These are phyloP conservation scores for Pseudonitzschia pungens DNA, from an alignment of 108 stramenopile genomes.

Conservation along the genomic window DNA sequence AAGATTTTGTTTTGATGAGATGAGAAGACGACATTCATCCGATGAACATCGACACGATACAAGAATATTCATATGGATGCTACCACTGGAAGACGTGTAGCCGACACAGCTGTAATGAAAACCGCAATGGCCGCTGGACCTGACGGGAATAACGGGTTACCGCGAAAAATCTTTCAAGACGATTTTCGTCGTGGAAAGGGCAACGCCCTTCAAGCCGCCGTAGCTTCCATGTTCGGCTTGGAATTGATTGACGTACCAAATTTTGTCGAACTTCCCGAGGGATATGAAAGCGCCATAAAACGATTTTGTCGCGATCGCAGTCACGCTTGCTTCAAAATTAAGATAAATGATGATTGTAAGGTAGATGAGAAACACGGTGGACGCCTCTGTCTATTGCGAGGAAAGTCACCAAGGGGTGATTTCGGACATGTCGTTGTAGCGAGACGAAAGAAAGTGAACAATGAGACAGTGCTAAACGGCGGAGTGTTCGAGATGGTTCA, in stretches of 20 bases:
- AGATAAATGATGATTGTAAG: background rate
- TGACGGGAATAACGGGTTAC: background rate
- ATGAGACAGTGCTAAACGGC: background rate
- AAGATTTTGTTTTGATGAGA: too few species aligned
- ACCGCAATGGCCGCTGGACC: background rate
- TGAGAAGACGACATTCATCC: too few species aligned
- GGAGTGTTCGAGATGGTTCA: constrained; percentile 34
- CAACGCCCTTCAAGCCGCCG: constrained; percentile 31
- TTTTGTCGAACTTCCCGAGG: constrained; percentile 26
- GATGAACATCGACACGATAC: too few species aligned
- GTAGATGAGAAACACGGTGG: constrained; percentile 12
- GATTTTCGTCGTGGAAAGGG: constrained; percentile 27
- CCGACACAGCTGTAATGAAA: background rate
- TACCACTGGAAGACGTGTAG: too few species aligned
- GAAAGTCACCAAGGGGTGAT: constrained; percentile 37
- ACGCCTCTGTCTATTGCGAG: constrained; percentile 36
- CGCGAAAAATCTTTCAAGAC: constrained; percentile 16
- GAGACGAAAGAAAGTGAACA: background rate
- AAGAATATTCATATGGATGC: too few species aligned
- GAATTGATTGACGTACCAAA: constrained; percentile 24
- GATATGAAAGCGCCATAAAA: constrained; percentile 37
- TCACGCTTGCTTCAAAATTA: background rate
- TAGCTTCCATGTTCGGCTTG: constrained; percentile 20
- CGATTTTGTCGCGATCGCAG: constrained; percentile 10
- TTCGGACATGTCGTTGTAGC: constrained; percentile 48